Conservation (phyloP, 169 alveolate species). For the Plasmodium vivax region DNA sequence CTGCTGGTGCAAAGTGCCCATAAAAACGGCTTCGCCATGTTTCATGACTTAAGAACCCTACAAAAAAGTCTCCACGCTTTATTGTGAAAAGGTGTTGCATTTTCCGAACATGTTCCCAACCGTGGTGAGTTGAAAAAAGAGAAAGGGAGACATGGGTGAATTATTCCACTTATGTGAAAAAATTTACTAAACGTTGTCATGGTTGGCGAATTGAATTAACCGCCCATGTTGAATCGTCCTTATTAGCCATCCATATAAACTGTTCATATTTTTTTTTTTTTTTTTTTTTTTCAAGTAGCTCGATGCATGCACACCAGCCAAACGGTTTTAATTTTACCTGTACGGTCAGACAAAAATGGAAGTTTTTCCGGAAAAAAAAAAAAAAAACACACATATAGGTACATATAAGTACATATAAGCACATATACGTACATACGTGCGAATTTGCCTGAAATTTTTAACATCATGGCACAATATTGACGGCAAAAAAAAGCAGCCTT, state of each 20-base stretch:
- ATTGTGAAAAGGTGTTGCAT: neutral
- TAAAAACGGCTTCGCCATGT: neutral
- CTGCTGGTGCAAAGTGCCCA: neutral
- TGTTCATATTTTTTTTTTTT: slow-evolving; percentile 16
- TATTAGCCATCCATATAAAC: neutral
- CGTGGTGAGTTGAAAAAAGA: neutral
- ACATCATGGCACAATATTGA: neutral
- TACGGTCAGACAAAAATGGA: neutral
- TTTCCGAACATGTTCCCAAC: neutral
- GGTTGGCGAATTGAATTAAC: neutral
- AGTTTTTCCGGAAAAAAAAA: neutral
- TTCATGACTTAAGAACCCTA: neutral
- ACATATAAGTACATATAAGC: neutral
- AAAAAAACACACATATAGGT: neutral
- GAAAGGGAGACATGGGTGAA: neutral
- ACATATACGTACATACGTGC: neutral
- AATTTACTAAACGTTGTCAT: neutral
- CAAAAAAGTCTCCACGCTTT: neutral
- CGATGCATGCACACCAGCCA: slow-evolving; percentile 49
- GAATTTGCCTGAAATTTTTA: neutral
- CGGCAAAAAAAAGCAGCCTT: neutral
- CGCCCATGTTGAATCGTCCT: neutral
- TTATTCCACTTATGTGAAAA: neutral
- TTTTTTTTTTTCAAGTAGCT: slow-evolving; percentile 26
- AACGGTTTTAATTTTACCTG: neutral